Evolutionary conservation across 148 eudicot genomes (phyloP).

Genomic region (Rhododendron vialii): DNA sequence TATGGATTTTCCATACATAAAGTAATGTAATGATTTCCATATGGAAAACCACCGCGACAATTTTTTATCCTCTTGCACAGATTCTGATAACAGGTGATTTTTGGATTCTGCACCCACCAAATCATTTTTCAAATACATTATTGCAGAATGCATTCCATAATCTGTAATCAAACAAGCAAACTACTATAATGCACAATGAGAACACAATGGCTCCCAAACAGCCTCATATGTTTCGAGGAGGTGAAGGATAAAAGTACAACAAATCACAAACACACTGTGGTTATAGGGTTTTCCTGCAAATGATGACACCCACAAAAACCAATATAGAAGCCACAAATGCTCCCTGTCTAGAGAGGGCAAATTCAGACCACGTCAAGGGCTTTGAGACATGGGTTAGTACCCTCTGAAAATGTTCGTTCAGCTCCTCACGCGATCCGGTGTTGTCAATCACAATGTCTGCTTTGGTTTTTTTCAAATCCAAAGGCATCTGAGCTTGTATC

Average conservation of each 20-base stretch:
- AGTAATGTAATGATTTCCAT: not conserved
- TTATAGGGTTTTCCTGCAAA: constrained; percentile 25
- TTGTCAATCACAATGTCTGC: constrained; percentile 88
- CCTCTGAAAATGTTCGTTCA: constrained; percentile 53
- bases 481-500: constrained; percentile 86
- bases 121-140: too few relatives aligned
- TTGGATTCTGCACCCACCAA: too few relatives aligned
- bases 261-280: not conserved
- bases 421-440: constrained; percentile 70
- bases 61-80: too few relatives aligned
- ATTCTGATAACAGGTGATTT: too few relatives aligned
- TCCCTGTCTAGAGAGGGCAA: constrained; percentile 72
- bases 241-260: not conserved
- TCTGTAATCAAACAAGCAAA: too few relatives aligned
- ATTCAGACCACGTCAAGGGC: constrained; percentile 87
- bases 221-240: not conserved
- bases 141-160: too few relatives aligned
- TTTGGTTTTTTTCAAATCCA: constrained; percentile 62
- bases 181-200: not conserved
- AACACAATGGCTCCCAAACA: not conserved
- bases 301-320: constrained; percentile 43
- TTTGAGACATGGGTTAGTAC: constrained; percentile 47
- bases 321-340: constrained; percentile 54
- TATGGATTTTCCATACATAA: not conserved
- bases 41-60: not conserved